Evolutionary conservation across 176 grass and related monocot species (phyloP), one percentile per base, ranked within the genome.

Genomic region (Rhipidocladum racemiflorum): DNA sequence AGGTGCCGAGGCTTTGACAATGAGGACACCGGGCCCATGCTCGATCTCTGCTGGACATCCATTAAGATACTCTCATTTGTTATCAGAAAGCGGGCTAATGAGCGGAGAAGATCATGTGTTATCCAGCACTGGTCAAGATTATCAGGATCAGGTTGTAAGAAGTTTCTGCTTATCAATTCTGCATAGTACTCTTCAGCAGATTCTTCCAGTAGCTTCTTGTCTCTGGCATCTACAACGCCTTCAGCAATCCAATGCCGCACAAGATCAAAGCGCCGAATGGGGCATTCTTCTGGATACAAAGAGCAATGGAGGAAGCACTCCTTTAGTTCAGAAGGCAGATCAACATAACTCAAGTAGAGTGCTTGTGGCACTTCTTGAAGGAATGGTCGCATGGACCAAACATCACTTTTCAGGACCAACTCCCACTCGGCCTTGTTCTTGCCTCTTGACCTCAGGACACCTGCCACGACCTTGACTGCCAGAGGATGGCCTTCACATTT

Each of bases 231-330:
- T 53, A 97, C 67, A 51, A 97, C 60, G 9, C 94, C 94, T 89
- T 97, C 94, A 23, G 91, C 91, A 62, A 97, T 87, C 94, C 91
- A 97, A 40, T 77, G 83, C 2, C 84, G 81, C 56, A 93, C 84
- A 51, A 97, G 84, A 60, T 81, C 84, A 80, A 87, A 89, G 27
- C 30, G 65, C 46, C 50, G 78, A 32, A 97, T 89, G 48, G 61
- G 77, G 25, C 36, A 84, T 65, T 93, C 91, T 74, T 89, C 81
- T 49, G 91, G 94, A 70, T 91, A 97, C 65, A 93, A 57, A 25
- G 91, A 83, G 42, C 84, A 97, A 65, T 91, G 88, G 14, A 97
- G 89, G 76, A 97, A 97, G 45, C 94, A 97, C 73, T 91, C 91
- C 68, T 97, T 97, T 5, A 93, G 68, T 61, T 91, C 65, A 72